A percentile compares a stretch with the other conserved stretches of the same genome.
Evolutionary conservation across 768 basidiomycete species (phyloP).

Genomic region (Russula lepida): DNA sequence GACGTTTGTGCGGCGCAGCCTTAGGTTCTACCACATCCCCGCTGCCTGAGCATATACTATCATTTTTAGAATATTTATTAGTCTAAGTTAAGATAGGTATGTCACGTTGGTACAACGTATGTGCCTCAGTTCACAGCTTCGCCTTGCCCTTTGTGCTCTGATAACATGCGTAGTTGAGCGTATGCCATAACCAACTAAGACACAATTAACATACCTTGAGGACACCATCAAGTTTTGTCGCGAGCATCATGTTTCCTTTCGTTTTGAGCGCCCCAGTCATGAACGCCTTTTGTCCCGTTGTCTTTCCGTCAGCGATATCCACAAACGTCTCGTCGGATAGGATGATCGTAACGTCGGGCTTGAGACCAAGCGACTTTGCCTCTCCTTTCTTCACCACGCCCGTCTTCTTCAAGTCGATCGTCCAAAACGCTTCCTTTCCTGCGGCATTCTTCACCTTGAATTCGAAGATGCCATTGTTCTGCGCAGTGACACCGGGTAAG

Average conservation of each 20-base stretch:
- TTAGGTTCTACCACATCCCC: not conserved
- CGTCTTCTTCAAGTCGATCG: slow-evolving; percentile 86
- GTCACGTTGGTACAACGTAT: not conserved
- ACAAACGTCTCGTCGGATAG: slow-evolving; percentile 69
- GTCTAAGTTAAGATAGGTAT: not conserved
- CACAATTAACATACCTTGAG: slow-evolving; percentile 50
- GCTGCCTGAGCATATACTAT: not conserved
- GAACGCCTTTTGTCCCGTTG: slow-evolving; percentile 91
- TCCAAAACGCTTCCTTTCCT: slow-evolving; percentile 73
- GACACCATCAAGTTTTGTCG: slow-evolving; percentile 79
- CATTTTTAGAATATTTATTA: not conserved
- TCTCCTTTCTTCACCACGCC: slow-evolving; percentile 68
- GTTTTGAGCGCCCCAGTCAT: slow-evolving; percentile 94
- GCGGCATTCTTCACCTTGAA: slow-evolving; percentile 66
- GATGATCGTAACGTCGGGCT: slow-evolving; percentile 77
- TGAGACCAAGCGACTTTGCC: slow-evolving; percentile 41
- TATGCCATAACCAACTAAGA: not conserved
- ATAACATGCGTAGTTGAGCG: not conserved
- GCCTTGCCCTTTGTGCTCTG: slow-evolving; percentile 17
- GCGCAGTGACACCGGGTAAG: not conserved
- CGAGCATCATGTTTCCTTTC: slow-evolving; percentile 88
- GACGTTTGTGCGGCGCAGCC: not conserved
- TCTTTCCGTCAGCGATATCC: slow-evolving; percentile 67
- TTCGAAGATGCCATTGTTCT: slow-evolving; percentile 84
- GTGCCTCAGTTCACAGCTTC: slow-evolving; percentile 12